Evolutionary conservation across 208 protist species (phyloP).

Genomic region (Leishmania aethiopica): DNA sequence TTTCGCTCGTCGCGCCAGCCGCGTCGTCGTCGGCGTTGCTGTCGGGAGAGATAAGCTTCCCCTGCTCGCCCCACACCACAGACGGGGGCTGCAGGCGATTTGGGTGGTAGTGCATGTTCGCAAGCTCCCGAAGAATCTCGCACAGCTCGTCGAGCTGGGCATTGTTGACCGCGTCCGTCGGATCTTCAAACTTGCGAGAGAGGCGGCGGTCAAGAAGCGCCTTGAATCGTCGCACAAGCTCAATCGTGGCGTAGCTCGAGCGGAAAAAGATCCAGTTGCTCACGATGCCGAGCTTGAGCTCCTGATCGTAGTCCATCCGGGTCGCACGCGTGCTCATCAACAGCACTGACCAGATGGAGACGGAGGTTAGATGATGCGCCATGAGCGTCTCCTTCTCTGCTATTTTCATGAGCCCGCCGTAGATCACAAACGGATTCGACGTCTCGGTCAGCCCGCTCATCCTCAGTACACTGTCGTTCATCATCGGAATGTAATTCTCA

Average conservation of each 20-base stretch:
- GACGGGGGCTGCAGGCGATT: conserved; percentile 28
- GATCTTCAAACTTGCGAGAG: conserved; percentile 56
- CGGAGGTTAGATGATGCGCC: conserved; percentile 46
- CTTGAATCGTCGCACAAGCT: conserved; percentile 69
- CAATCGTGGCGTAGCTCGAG: conserved; percentile 45
- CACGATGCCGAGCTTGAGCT: conserved; percentile 62
- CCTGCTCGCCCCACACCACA: conserved; percentile 58
- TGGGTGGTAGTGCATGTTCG: conserved; percentile 51
- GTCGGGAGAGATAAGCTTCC: conserved; percentile 45
- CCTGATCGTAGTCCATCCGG: conserved; percentile 51
- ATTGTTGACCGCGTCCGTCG: conserved; percentile 67
- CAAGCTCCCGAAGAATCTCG: conserved; percentile 63
- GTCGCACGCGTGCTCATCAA: conserved; percentile 59
- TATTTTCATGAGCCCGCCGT: conserved; percentile 47
- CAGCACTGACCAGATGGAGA: conserved; percentile 77
- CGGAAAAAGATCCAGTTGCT: conserved; percentile 86
- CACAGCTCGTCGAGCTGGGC: conserved; percentile 55
- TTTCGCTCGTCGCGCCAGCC: not conserved
- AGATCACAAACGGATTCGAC: conserved; percentile 76
- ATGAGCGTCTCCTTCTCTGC: conserved; percentile 35
- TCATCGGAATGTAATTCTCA: conserved; percentile 37
- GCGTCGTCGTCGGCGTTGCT: conserved; percentile 14
- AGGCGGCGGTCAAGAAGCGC: conserved; percentile 52
- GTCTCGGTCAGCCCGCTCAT: conserved; percentile 21
- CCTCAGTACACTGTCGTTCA: conserved; percentile 53